A percentile compares a stretch with the other conserved stretches of the same genome.
Evolutionary conservation across 23 red algal genomes (phyloP).

Genomic region (Porphyridium purpureum): DNA sequence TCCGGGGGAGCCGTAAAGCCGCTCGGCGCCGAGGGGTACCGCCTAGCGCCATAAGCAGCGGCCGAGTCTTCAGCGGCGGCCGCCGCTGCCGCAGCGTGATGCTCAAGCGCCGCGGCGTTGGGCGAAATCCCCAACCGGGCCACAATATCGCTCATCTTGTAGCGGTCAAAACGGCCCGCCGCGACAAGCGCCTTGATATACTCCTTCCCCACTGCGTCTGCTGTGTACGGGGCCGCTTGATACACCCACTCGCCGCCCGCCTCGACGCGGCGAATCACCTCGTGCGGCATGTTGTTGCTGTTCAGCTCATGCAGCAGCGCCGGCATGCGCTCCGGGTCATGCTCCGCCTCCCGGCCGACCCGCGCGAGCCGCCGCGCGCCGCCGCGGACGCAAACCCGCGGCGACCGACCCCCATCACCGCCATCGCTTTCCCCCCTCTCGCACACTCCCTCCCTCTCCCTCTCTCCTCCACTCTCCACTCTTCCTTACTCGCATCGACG

Average conservation of each 20-base stretch:
- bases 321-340: background rate
- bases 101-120: background rate
- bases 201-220: conserved; percentile 56
- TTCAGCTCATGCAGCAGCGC: conserved; percentile 1
- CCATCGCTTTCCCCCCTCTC: no score
- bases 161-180: conserved; percentile 5
- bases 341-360: no score
- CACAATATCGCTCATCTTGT: background rate
- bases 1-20: background rate
- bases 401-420: no score
- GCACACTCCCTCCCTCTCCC: no score
- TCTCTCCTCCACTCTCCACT: no score
- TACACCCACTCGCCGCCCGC: background rate
- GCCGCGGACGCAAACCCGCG: no score
- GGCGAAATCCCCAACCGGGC: background rate
- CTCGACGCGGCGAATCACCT: conserved; percentile 10
- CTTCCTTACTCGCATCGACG: no score
- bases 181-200: conserved; percentile 82
- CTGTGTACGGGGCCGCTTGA: background rate
- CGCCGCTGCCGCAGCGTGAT: background rate
- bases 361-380: no score
- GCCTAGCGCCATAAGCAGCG: conserved; percentile 1
- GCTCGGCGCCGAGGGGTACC: background rate
- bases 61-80: background rate
- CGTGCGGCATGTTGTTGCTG: background rate